Evolutionary conservation across 805 yeast species (phyloP), one percentile per base, ranked within the genome.

Genomic region (Nakazawaea ernobii): DNA sequence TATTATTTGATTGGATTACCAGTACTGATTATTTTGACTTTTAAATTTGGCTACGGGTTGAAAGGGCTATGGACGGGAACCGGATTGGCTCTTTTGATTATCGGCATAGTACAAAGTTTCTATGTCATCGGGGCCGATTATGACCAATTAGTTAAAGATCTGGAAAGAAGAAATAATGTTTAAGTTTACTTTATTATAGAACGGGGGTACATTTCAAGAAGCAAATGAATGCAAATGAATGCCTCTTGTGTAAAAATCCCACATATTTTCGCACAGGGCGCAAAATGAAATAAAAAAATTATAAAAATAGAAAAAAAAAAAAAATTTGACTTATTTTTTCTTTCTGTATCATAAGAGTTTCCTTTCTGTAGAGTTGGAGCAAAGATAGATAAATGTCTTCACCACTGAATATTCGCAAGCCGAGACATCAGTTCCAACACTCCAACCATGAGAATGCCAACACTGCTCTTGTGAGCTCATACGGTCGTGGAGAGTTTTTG

Each of bases 1-100:
- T 82, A 82, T 60, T 82, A 83, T 54, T 65, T 77, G 39, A 61
- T 83, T 30, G 88, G 87, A 10, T 65, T 83, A 14, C 90, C 90
- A 4, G 62, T 80, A 56, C 73, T 86, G 6, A 68, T 79, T 39
- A 60, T 71, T 36, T 64, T 81, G 43, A 71, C 84, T 1, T 83
- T 83, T 58, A 65, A 68, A 28, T 68, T 70, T 57, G 65, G 70
- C 15, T 69, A 77, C 37, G 70, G 76, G 26, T 67, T 82, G 45
- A 67, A 71, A 46, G 91, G 91, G 3, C 67, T 82, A 42, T 82
- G 91, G 91, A 62, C 74, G 32, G 84, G 86, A 36, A 68, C 75
- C 55, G 69, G 77, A 38, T 63, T 72, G 42, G 85, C 84, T 6
- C 67, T 82, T 46, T 55, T 74, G 2, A 61, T 77, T 15, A 72